Evolutionary conservation across 2,329 filamentous ascomycete species (phyloP).

Genomic region (Huntiella savannae): DNA sequence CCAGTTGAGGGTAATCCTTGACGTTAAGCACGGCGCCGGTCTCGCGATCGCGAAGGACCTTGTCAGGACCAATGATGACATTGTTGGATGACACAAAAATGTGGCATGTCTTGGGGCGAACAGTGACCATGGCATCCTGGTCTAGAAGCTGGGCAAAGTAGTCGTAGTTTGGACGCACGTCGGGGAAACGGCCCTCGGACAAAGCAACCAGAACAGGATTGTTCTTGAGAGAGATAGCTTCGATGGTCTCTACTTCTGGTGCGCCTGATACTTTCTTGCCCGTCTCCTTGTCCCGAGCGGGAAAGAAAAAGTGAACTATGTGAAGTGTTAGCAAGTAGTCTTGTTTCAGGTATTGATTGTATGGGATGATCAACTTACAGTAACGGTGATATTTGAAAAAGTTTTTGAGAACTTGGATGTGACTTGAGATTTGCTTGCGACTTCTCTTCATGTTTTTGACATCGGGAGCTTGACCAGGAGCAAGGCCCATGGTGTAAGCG

Average conservation of each 20-base stretch:
- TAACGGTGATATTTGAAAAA: slow-evolving; percentile 43
- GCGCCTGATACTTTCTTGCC: slow-evolving; percentile 22
- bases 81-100: slow-evolving; percentile 37
- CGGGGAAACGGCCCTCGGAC: slow-evolving; percentile 35
- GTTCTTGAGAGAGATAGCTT: slow-evolving; percentile 40
- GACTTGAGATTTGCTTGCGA: slow-evolving; percentile 46
- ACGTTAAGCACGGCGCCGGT: slow-evolving; percentile 25
- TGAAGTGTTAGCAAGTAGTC: background rate
- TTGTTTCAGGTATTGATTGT: background rate
- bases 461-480: slow-evolving; percentile 27
- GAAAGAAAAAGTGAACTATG: slow-evolving; percentile 41
- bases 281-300: slow-evolving; percentile 33
- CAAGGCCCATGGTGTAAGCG: slow-evolving; percentile 26
- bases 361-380: slow-evolving; percentile 29
- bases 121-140: slow-evolving; percentile 32
- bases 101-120: slow-evolving; percentile 39
- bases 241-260: slow-evolving; percentile 15
- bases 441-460: slow-evolving; percentile 26
- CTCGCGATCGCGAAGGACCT: slow-evolving; percentile 22
- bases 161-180: slow-evolving; percentile 41
- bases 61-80: slow-evolving; percentile 30
- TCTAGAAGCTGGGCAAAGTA: slow-evolving; percentile 39
- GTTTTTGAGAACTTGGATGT: slow-evolving; percentile 51
- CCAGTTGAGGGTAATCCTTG: slow-evolving; percentile 35
- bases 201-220: slow-evolving; percentile 44